Conservation (phyloP, 495 filamentous ascomycete genomes). For the Hyaloscypha variabilis region DNA sequence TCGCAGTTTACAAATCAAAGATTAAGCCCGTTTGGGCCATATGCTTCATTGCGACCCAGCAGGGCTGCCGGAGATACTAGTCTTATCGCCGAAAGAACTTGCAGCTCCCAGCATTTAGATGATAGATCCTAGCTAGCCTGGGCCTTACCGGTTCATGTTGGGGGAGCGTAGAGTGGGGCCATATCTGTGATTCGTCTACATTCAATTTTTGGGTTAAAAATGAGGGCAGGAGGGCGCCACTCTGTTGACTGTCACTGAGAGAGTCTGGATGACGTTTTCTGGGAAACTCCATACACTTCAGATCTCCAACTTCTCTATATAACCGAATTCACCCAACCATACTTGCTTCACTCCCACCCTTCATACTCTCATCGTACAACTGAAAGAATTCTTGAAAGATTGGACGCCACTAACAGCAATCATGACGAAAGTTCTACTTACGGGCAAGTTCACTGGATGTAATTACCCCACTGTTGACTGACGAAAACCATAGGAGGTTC, state of each 20-base stretch:
- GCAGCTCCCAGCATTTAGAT: neutral
- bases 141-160: neutral
- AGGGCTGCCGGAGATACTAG: neutral
- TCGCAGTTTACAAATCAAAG: neutral
- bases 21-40: neutral
- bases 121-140: neutral
- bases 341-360: neutral
- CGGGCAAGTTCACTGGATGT: slow-evolving; percentile 10
- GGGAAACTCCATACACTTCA: too few relatives aligned
- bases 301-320: too few relatives aligned
- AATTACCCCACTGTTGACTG: slow-evolving; percentile 21
- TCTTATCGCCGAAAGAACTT: neutral
- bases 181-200: too few relatives aligned
- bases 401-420: neutral
- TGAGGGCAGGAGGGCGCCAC: too few relatives aligned
- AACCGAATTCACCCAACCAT: too few relatives aligned
- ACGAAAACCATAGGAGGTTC: slow-evolving; percentile 50
- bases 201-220: too few relatives aligned
- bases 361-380: neutral
- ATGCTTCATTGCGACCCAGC: neutral
- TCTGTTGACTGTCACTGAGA: too few relatives aligned
- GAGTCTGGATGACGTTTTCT: too few relatives aligned
- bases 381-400: neutral
- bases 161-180: neutral
- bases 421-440: slow-evolving; percentile 27